These are phyloP conservation scores for Tirmania nivea DNA, from an alignment of 495 filamentous ascomycete species.

Conservation along the genomic window DNA sequence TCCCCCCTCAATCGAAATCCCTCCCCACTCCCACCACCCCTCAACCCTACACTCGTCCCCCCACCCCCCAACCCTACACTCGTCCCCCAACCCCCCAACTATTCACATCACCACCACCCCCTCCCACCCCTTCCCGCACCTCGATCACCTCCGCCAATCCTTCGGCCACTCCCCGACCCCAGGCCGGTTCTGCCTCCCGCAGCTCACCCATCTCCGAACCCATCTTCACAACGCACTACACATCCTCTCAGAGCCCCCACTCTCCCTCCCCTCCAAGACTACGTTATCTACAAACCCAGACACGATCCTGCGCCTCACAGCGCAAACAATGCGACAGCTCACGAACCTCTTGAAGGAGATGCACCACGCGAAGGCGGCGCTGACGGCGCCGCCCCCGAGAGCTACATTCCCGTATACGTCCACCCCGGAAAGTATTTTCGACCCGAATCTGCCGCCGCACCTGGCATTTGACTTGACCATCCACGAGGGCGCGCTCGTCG, in stretches of 20 bases:
- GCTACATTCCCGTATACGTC: neutral
- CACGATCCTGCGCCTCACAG: constrained; percentile 37
- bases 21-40: neutral
- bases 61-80: constrained; percentile 24
- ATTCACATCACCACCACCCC: neutral
- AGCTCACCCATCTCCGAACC: constrained; percentile 45
- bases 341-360: constrained; percentile 55
- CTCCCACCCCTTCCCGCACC: neutral
- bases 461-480: constrained; percentile 59
- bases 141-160: neutral
- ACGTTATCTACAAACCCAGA: constrained; percentile 30
- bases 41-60: constrained; percentile 24
- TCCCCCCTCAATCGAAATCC: neutral
- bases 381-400: constrained; percentile 33
- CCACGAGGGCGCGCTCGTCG: constrained; percentile 52
- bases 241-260: constrained; percentile 49
- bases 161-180: constrained; percentile 24
- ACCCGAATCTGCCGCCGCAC: constrained; percentile 34
- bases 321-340: constrained; percentile 27
- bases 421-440: constrained; percentile 21
- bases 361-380: constrained; percentile 36
- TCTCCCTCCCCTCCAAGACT: constrained; percentile 18
- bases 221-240: constrained; percentile 61
- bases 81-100: constrained; percentile 23
- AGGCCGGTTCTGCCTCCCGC: constrained; percentile 32